These are phyloP conservation scores for Boletus edulis DNA, from an alignment of 768 basidiomycete species.

Conservation along the genomic window DNA sequence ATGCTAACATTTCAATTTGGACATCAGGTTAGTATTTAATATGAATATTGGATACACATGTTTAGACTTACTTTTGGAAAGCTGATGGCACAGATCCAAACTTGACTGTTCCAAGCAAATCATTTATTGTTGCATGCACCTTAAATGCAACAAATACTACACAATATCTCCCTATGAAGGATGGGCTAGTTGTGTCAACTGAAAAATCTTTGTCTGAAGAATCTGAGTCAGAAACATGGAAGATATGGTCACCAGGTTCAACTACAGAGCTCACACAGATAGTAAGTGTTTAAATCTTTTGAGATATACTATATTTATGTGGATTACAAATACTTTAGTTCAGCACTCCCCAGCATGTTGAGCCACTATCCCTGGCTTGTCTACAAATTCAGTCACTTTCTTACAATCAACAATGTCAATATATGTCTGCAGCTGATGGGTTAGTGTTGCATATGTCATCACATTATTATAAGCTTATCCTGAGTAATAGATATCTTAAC, in stretches of 20 bases:
- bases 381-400: not conserved
- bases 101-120: not conserved
- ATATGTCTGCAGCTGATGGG: not conserved
- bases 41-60: not conserved
- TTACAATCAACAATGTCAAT: not conserved
- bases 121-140: constrained; percentile 6
- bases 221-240: not conserved
- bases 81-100: too few relatives aligned
- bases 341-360: not conserved
- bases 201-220: not conserved
- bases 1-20: not conserved
- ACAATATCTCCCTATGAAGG: not conserved
- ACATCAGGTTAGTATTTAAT: not conserved
- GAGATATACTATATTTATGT: not conserved
- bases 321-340: not conserved
- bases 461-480: not conserved
- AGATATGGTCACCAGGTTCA: constrained; percentile 2
- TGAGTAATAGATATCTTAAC: not conserved
- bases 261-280: not conserved
- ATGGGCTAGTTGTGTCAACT: not conserved
- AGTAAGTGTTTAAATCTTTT: not conserved
- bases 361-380: not conserved
- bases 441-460: not conserved
- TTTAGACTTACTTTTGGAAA: not conserved
- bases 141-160: not conserved